phyloP scores from a whole-genome alignment of 2,329 filamentous ascomycete genomes.

The Colletotrichum sp. region DNA sequence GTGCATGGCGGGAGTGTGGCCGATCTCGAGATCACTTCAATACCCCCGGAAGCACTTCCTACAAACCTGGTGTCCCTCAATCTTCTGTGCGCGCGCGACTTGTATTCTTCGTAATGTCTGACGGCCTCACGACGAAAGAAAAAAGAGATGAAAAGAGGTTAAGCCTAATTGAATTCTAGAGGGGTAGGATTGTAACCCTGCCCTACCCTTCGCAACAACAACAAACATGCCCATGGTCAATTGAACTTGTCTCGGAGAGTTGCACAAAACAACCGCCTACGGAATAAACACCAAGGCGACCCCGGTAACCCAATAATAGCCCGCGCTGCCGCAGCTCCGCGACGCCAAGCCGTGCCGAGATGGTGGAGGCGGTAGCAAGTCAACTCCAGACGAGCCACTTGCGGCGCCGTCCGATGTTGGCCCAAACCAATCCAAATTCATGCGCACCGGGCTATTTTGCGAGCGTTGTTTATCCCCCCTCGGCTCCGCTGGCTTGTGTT shows the following conservation, averaged over 20 bases:
- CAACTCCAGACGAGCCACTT: not conserved
- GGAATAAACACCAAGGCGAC: not conserved
- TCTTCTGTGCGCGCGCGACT: not conserved
- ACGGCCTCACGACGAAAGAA: not conserved
- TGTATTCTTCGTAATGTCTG: not conserved
- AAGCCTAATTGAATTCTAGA: not conserved
- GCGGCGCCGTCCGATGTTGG: slow-evolving; percentile 8
- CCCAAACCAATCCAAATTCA: not conserved
- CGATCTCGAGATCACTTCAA: not conserved
- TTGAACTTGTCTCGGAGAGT: not conserved
- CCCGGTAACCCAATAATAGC: slow-evolving; percentile 2
- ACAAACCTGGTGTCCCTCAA: not conserved
- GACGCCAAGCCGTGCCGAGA: slow-evolving; percentile 20
- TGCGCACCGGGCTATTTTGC: not conserved
- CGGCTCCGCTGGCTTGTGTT: not conserved
- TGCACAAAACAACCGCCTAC: not conserved
- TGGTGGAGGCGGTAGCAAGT: slow-evolving; percentile 8
- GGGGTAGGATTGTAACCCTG: not conserved
- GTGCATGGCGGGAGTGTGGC: not conserved
- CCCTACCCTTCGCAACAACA: not conserved
- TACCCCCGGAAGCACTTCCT: not conserved
- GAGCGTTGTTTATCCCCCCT: not conserved
- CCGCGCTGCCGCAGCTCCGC: slow-evolving; percentile 14
- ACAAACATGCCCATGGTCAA: not conserved
- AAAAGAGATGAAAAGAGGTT: not conserved